phyloP scores from a whole-genome alignment of 2,329 filamentous ascomycete species.

The Talaromyces sp. region DNA sequence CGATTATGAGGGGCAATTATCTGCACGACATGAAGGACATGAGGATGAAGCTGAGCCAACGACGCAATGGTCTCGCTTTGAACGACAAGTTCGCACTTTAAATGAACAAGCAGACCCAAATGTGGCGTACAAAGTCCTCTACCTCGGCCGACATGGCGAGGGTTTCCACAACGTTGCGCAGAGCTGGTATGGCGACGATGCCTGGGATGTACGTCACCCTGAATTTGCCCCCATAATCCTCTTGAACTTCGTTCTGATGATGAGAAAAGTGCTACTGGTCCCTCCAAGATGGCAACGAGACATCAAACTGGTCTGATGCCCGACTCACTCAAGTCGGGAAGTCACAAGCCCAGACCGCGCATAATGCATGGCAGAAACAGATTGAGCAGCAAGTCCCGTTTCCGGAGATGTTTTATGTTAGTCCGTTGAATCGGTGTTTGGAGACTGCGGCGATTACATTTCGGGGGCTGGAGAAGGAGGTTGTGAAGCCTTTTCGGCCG shows the following conservation, averaged over 20 bases:
- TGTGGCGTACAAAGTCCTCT: slow-evolving; percentile 55
- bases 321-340: slow-evolving; percentile 54
- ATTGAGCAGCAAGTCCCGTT: slow-evolving; percentile 49
- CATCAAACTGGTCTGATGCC: slow-evolving; percentile 57
- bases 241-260: background rate
- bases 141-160: slow-evolving; percentile 60
- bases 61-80: slow-evolving; percentile 58
- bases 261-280: slow-evolving; percentile 54
- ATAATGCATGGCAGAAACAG: slow-evolving; percentile 50
- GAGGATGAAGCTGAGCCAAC: slow-evolving; percentile 18
- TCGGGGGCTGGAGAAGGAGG: slow-evolving; percentile 44
- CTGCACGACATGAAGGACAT: background rate
- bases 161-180: slow-evolving; percentile 62
- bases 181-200: slow-evolving; percentile 54
- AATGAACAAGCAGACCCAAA: slow-evolving; percentile 38
- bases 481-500: slow-evolving; percentile 49
- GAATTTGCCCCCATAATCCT: background rate
- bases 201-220: slow-evolving; percentile 53
- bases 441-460: slow-evolving; percentile 57
- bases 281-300: slow-evolving; percentile 55
- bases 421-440: slow-evolving; percentile 57
- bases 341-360: slow-evolving; percentile 47
- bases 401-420: slow-evolving; percentile 57
- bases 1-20: slow-evolving; percentile 29
- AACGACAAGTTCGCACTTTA: slow-evolving; percentile 46